phyloP scores from a whole-genome alignment of 768 basidiomycete species.

The Trametes cingulata region DNA sequence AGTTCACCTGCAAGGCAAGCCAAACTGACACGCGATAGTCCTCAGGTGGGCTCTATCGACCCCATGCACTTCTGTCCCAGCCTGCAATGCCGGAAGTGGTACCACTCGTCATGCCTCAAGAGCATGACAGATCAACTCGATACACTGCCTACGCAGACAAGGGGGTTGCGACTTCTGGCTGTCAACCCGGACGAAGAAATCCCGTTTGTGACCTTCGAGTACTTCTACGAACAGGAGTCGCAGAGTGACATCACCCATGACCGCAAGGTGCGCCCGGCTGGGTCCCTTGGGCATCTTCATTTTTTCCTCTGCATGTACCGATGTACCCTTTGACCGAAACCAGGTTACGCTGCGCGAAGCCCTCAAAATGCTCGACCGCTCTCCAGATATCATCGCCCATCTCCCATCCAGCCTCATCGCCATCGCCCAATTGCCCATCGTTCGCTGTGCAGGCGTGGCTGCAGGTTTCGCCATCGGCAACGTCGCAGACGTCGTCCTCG shows the following conservation, averaged over 20 bases:
- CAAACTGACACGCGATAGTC: background rate
- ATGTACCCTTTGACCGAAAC: too few species aligned
- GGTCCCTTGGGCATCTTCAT: background rate
- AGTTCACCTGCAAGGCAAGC: too few species aligned
- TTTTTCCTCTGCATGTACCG: background rate
- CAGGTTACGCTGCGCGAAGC: constrained; percentile 3
- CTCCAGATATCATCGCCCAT: constrained; percentile 11
- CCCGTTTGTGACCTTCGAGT: constrained; percentile 4
- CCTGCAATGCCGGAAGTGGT: constrained; percentile 23
- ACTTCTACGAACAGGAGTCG: constrained; percentile 14
- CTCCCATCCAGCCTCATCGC: constrained; percentile 19
- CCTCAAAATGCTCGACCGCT: constrained; percentile 2
- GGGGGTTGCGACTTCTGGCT: constrained; percentile 22
- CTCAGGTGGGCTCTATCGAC: background rate
- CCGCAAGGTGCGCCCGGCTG: background rate
- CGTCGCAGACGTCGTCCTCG: constrained; percentile 24
- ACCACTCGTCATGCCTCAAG: constrained; percentile 17
- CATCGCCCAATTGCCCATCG: constrained; percentile 24
- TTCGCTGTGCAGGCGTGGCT: constrained; percentile 9
- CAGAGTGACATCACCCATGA: background rate
- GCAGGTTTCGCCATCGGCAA: constrained; percentile 23
- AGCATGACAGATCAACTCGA: background rate
- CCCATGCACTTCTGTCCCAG: constrained; percentile 26
- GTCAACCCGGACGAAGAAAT: constrained; percentile 20
- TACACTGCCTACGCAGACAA: background rate